Evolutionary conservation across 768 basidiomycete species (phyloP).

Genomic region (Leccinellum albellum): DNA sequence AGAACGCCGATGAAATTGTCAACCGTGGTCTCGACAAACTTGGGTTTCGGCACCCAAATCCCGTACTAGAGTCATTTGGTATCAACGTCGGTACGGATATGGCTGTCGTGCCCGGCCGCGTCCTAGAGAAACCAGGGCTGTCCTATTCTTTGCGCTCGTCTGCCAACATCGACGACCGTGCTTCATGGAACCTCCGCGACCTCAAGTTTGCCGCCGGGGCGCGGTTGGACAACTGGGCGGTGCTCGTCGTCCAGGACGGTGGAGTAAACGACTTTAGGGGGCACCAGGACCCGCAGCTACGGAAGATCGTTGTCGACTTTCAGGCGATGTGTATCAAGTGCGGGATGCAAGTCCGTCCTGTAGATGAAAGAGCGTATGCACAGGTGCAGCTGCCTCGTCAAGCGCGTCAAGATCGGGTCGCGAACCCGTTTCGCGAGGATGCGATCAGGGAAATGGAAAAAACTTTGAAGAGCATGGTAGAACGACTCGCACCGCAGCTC

Average conservation of each 20-base stretch:
- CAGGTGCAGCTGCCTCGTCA: constrained; percentile 45
- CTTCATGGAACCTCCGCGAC: constrained; percentile 50
- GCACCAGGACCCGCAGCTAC: constrained; percentile 47
- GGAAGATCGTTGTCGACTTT: constrained; percentile 45
- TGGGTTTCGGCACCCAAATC: constrained; percentile 34
- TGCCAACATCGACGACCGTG: constrained; percentile 35
- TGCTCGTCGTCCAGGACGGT: constrained; percentile 62
- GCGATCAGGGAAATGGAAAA: constrained; percentile 38
- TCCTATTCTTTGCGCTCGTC: constrained; percentile 34
- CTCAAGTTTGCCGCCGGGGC: constrained; percentile 59
- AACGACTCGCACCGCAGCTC: constrained; percentile 7
- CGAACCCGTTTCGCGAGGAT: constrained; percentile 47
- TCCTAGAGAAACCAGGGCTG: constrained; percentile 43
- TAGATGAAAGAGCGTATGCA: constrained; percentile 26
- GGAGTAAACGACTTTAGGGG: constrained; percentile 50
- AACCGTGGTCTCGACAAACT: constrained; percentile 39
- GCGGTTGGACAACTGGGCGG: constrained; percentile 57
- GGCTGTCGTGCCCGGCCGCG: constrained; percentile 52
- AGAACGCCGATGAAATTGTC: constrained; percentile 43
- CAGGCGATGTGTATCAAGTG: constrained; percentile 55
- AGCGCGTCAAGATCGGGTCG: constrained; percentile 35
- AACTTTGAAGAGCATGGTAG: background rate
- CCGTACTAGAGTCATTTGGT: constrained; percentile 40
- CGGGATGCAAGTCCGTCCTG: constrained; percentile 51
- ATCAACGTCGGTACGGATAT: constrained; percentile 43